Evolutionary conservation across 129 eudicot species (phyloP), one percentile per base, ranked within the genome.

Genomic region (Cynara cardunculus): DNA sequence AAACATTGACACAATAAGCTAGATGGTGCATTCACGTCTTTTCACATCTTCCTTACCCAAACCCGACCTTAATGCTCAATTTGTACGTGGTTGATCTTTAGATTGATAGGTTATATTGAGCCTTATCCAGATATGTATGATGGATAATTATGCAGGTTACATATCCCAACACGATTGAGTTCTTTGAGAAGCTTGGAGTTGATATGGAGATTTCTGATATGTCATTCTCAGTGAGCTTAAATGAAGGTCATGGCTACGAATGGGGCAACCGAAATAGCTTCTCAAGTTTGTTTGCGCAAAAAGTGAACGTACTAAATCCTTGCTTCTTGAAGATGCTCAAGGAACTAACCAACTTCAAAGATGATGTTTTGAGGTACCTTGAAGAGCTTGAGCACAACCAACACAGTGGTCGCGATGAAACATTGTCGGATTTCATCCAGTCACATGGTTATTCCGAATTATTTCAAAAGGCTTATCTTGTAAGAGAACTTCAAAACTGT

Each of bases 171-270:
- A 92, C 92, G 97, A 84, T 92, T 89, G 93, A 95, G 81, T 88
- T 95, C 56, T 92, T 90, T 66, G 97, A 95, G 88, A 92, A 75
- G 69, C 94, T 95, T 82, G 99, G 93, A 86, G 91, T 95, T 53
- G 97, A 95, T n/a, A 92, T 86, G 89, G 99, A 95, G 84, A 56
- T 85, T 25, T 92, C 97, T 8, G 99, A 95, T 69, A 90, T 92
- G 97, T 95, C 99, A 19, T 91, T 95, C 80, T 85, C 97, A 0
- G 99, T 95, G 53, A 95, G 99, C 86, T 85, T 94, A 76, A 97
- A 92, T 72, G 82, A 88, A 28, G 97, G 99, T 59, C 80, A 71
- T 9, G 97, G 97, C 19, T 90, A 85, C 39, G 99, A 95, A 61
- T 95, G 99, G 99, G 99, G 99, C 44, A 92, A 94, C 81, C 90